These are phyloP conservation scores for Lineolata rhizophorae DNA, from an alignment of 495 filamentous ascomycete species.

Conservation along the genomic window DNA sequence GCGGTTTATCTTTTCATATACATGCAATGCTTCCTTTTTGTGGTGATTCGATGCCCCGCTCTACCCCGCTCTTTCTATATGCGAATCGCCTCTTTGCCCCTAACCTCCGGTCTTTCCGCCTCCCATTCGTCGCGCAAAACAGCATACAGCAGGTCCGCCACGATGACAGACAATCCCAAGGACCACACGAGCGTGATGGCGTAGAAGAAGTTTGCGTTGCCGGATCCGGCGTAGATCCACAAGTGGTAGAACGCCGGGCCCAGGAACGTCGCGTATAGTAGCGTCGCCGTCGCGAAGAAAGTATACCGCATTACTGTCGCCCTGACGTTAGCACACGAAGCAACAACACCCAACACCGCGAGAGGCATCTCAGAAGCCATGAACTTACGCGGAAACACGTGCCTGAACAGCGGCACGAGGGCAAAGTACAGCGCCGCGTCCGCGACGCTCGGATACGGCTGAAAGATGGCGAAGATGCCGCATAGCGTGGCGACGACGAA, in stretches of 20 bases:
- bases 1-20: not conserved
- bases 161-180: slow-evolving; percentile 55
- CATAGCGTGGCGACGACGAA: slow-evolving; percentile 63
- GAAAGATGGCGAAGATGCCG: slow-evolving; percentile 80
- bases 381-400: slow-evolving; percentile 77
- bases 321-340: not conserved
- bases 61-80: slow-evolving; percentile 21
- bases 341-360: not conserved
- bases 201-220: slow-evolving; percentile 98
- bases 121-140: slow-evolving; percentile 89
- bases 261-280: slow-evolving; percentile 71
- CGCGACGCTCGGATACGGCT: slow-evolving; percentile 83
- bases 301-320: slow-evolving; percentile 69
- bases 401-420: slow-evolving; percentile 66
- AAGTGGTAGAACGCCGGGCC: slow-evolving; percentile 92
- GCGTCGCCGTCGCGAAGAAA: slow-evolving; percentile 57
- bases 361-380: too few species aligned
- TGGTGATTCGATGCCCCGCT: not conserved
- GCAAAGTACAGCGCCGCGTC: slow-evolving; percentile 70
- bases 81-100: slow-evolving; percentile 64
- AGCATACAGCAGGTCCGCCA: slow-evolving; percentile 71
- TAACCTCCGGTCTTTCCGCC: slow-evolving; percentile 71
- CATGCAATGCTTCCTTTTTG: not conserved
- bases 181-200: slow-evolving; percentile 97
- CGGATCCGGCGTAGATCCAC: slow-evolving; percentile 95